Conservation (phyloP, 2,329 filamentous ascomycete species). For the Nigrospora oryzae region DNA sequence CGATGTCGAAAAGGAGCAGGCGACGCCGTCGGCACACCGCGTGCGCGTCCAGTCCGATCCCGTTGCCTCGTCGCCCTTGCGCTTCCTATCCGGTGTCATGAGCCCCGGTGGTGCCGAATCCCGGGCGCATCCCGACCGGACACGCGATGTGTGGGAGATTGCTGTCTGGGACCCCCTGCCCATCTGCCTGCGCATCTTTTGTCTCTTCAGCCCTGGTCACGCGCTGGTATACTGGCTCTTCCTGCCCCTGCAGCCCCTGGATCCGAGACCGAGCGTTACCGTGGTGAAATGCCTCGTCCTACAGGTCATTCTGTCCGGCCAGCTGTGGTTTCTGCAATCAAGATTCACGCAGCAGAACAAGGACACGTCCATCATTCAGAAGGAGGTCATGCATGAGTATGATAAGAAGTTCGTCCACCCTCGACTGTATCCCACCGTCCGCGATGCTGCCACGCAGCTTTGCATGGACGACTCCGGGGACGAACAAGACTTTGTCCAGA, state of each 20-base stretch:
- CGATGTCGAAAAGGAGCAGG: slow-evolving; percentile 65
- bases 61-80: slow-evolving; percentile 67
- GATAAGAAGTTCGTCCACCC: slow-evolving; percentile 94
- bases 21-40: slow-evolving; percentile 78
- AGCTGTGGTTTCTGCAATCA: slow-evolving; percentile 65
- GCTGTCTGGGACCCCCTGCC: slow-evolving; percentile 90
- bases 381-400: slow-evolving; percentile 90
- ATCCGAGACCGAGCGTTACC: slow-evolving; percentile 76
- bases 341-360: slow-evolving; percentile 78
- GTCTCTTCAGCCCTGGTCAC: slow-evolving; percentile 88
- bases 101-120: slow-evolving; percentile 66
- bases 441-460: slow-evolving; percentile 73
- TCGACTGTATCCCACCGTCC: slow-evolving; percentile 69
- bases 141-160: slow-evolving; percentile 89
- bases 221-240: slow-evolving; percentile 86
- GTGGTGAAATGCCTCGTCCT: slow-evolving; percentile 77
- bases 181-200: slow-evolving; percentile 73
- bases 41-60: slow-evolving; percentile 85
- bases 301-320: slow-evolving; percentile 63
- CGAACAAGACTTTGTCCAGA: slow-evolving; percentile 33
- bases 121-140: slow-evolving; percentile 73
- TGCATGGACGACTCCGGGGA: slow-evolving; percentile 37
- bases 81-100: slow-evolving; percentile 62
- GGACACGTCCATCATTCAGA: slow-evolving; percentile 76
- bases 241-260: slow-evolving; percentile 66